Evolutionary conservation across 352 stramenopile species (phyloP), one percentile per base, ranked within the genome.

Genomic region (Phytophthora hibernalis): DNA sequence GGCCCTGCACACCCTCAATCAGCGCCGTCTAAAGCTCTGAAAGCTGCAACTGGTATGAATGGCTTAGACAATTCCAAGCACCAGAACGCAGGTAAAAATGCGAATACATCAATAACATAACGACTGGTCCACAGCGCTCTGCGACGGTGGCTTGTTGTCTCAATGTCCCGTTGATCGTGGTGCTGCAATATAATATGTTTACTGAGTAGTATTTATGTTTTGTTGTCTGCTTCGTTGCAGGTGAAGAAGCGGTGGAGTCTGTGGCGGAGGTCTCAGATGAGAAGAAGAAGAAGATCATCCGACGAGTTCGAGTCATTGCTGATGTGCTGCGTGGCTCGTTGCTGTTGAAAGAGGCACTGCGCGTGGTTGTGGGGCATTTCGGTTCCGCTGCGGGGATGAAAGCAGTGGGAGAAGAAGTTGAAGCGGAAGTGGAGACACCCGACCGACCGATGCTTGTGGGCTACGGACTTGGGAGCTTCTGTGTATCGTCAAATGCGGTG

Each of bases 391-490:
- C 42, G 73, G 37, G 24, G 18, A n/a, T n/a, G n/a, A 54, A 54
- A 18, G 49, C 22, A 5, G 18, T 45, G 18, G 33, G 5, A 13
- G 22, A 28, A 54, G 37, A 26, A 63, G 54, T 33, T 16, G n/a
- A 72, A 16, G 40, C 28, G 16, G 11, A 44, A 35, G 12, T 53
- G 18, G 31, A 42, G 31, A 49, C 20, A 1, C 16, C 51, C 1
- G 16, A 30, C 11, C 3, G 11, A 2, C 60, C 82, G 42, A 65
- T 68, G 9, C 16, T 93, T 22, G 80, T 93, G 31, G 74, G 79
- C 50, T 93, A 93, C 68, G 85, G 85, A 15, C 73, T 93, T 21
- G 85, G 85, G 12, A 93, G 85, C 70, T 93, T 93, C 53, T 87
- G 78, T 50, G 70, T 65, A n/a, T 90, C 80, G 26, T 75, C 74